Conservation (phyloP, 2,329 filamentous ascomycete species). For the Venturiaceae sp. region DNA sequence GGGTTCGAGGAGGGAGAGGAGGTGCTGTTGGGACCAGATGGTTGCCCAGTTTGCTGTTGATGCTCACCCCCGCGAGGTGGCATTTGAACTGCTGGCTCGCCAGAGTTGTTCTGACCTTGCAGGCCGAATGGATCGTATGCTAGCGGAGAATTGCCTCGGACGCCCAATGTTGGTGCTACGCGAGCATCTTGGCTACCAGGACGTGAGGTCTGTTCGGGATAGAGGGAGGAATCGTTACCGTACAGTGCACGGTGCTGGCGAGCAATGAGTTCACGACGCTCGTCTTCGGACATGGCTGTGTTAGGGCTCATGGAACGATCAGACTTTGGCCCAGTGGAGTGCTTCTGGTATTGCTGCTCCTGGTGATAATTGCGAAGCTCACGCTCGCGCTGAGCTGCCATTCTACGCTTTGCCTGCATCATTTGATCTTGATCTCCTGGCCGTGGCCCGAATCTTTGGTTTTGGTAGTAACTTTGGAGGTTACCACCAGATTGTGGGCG, state of each 20-base stretch:
- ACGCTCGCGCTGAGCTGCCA: conserved; percentile 97
- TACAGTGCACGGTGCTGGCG: conserved; percentile 93
- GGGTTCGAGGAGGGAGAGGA: conserved; percentile 69
- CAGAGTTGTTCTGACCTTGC: conserved; percentile 38
- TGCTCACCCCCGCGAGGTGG: conserved; percentile 28
- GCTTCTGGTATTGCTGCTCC: conserved; percentile 99
- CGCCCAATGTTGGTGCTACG: conserved; percentile 48
- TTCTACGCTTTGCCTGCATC: conserved; percentile 97
- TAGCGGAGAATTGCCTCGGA: conserved; percentile 69
- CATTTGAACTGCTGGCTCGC: conserved; percentile 45
- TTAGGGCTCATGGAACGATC: conserved; percentile 78
- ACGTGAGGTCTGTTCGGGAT: conserved; percentile 52
- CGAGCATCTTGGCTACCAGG: conserved; percentile 54
- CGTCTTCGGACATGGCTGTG: conserved; percentile 81
- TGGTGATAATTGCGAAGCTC: conserved; percentile 99
- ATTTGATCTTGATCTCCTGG: conserved; percentile 94
- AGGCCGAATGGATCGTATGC: conserved; percentile 62
- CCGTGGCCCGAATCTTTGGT: conserved; percentile 78
- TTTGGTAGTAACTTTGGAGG: conserved; percentile 88
- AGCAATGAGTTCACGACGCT: conserved; percentile 89
- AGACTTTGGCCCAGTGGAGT: conserved; percentile 67
- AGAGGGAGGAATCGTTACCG: conserved; percentile 60
- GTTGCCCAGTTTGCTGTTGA: conserved; percentile 36
- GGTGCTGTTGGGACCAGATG: conserved; percentile 71
- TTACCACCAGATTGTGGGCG: conserved; percentile 67